phyloP scores from a whole-genome alignment of 1,139 yeast species.

The Pichiaceae sp. region DNA sequence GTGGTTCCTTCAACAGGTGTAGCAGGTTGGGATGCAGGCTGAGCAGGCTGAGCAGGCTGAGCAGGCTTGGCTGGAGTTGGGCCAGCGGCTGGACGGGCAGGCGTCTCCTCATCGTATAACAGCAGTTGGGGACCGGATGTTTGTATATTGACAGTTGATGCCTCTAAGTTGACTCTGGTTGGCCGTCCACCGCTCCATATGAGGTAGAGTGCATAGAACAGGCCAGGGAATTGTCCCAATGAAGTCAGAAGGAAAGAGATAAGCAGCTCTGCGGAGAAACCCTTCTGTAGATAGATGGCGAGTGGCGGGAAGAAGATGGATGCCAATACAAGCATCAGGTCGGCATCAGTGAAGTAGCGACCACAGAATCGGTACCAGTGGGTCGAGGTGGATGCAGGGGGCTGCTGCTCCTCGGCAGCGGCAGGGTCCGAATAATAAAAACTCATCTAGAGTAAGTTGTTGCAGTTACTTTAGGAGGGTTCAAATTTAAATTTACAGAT shows the following conservation, averaged over 20 bases:
- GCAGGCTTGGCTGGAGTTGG: background rate
- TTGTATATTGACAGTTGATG: background rate
- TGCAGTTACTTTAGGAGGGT: no score
- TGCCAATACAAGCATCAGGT: conserved; percentile 6
- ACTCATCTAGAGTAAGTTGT: no score
- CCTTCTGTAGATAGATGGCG: conserved; percentile 10
- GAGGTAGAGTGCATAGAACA: conserved; percentile 10
- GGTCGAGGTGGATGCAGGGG: background rate
- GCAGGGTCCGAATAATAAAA: background rate
- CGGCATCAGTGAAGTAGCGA: conserved; percentile 2
- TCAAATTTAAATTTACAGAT: no score
- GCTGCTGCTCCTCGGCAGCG: background rate
- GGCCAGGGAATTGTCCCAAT: conserved; percentile 15
- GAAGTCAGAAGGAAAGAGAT: conserved; percentile 9
- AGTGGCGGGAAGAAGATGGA: conserved; percentile 15
- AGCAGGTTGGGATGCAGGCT: background rate
- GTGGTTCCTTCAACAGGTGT: background rate
- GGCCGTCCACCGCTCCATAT: conserved; percentile 3
- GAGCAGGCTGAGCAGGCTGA: background rate
- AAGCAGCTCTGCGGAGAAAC: conserved; percentile 6
- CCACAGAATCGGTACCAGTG: conserved; percentile 3
- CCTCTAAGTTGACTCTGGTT: background rate
- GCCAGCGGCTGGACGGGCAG: background rate
- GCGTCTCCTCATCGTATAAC: background rate
- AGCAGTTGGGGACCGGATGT: background rate